Evolutionary conservation across 306 rosid genomes (phyloP).

Genomic region (Pyrus bretschneideri): DNA sequence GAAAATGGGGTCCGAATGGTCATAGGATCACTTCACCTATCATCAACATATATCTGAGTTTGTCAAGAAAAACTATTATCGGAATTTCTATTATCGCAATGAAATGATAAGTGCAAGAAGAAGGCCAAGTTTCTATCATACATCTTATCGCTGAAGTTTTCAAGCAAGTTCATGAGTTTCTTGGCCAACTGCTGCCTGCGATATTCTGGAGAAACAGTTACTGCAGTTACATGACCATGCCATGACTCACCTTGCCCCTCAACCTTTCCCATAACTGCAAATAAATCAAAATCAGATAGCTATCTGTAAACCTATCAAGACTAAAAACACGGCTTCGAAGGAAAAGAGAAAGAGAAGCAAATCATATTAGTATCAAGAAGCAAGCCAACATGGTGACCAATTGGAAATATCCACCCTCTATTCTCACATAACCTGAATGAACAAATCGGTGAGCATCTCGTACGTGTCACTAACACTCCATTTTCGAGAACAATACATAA

Average conservation of each 20-base stretch:
- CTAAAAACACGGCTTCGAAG: neutral
- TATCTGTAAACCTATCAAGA: neutral
- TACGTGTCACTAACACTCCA: neutral
- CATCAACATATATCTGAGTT: neutral
- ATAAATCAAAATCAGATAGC: neutral
- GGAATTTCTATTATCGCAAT: neutral
- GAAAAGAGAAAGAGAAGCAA: neutral
- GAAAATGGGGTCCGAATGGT: neutral
- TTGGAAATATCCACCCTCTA: neutral
- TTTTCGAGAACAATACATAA: neutral
- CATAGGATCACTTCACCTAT: neutral
- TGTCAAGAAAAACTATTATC: neutral
- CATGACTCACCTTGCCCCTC: slow-evolving; percentile 99
- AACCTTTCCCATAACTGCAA: slow-evolving; percentile 97
- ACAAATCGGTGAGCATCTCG: neutral
- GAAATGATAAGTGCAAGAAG: neutral
- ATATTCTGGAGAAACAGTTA: slow-evolving; percentile 85
- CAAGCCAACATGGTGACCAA: neutral
- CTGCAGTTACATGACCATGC: slow-evolving; percentile 99
- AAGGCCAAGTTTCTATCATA: slow-evolving; percentile 24
- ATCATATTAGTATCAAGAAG: neutral
- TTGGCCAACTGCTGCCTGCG: slow-evolving; percentile 95
- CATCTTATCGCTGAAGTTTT: slow-evolving; percentile 88
- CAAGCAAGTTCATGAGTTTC: slow-evolving; percentile 91
- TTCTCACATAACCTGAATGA: neutral